phyloP scores from a whole-genome alignment of 2,329 filamentous ascomycete genomes.

The Lachnellula cervina region DNA sequence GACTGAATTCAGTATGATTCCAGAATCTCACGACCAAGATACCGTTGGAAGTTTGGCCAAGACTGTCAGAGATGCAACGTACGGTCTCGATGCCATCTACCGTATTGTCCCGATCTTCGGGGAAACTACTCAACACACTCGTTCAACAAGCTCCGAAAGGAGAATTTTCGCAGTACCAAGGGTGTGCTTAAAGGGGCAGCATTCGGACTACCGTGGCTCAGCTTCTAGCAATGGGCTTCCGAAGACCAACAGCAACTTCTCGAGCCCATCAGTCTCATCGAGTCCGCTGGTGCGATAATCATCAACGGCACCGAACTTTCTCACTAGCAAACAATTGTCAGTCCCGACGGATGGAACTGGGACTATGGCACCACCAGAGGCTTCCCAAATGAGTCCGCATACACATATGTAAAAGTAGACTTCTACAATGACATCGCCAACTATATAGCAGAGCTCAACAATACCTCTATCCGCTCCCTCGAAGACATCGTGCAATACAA shows the following conservation, averaged over 20 bases:
- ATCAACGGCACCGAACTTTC: constrained; percentile 67
- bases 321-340: constrained; percentile 56
- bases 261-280: constrained; percentile 47
- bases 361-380: constrained; percentile 60
- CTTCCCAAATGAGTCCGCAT: constrained; percentile 68
- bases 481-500: constrained; percentile 64
- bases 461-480: constrained; percentile 48
- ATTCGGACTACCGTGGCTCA: constrained; percentile 68
- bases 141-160: constrained; percentile 37
- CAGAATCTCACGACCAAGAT: constrained; percentile 64
- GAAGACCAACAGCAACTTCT: constrained; percentile 50
- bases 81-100: constrained; percentile 64
- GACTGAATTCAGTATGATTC: constrained; percentile 58
- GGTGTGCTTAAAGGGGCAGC: constrained; percentile 46
- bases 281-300: constrained; percentile 59
- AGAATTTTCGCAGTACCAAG: constrained; percentile 50
- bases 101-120: constrained; percentile 52
- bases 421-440: constrained; percentile 52
- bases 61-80: constrained; percentile 64
- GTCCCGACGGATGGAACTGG: constrained; percentile 69
- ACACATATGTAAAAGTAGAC: constrained; percentile 66
- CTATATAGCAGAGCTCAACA: constrained; percentile 49
- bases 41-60: constrained; percentile 63
- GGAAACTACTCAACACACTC: constrained; percentile 61
- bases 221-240: constrained; percentile 62